Conservation (phyloP, 228 moss, liverwort and hornwort species). For the Sphagnum magellanicum region DNA sequence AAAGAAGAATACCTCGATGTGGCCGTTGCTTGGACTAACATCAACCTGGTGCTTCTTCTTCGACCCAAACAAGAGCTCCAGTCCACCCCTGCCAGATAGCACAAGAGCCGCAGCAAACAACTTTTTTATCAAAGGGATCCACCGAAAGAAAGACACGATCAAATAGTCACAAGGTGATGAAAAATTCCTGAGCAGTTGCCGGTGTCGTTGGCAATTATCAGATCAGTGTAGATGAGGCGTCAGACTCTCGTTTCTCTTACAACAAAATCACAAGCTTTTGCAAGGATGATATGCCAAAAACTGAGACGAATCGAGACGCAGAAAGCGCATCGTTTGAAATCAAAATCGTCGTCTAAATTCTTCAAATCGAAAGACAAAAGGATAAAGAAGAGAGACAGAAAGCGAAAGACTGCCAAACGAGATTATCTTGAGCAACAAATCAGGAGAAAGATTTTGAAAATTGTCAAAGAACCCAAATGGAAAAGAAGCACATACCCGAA, state of each 20-base stretch:
- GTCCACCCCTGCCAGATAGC: constrained; percentile 50
- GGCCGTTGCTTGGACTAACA: constrained; percentile 28
- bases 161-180: background rate
- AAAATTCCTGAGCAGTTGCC: background rate
- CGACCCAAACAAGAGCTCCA: constrained; percentile 76
- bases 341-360: background rate
- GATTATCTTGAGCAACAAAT: background rate
- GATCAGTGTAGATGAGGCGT: background rate
- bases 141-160: background rate
- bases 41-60: constrained; percentile 80
- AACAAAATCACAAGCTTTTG: background rate
- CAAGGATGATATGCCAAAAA: background rate
- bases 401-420: background rate
- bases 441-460: background rate
- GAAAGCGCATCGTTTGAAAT: background rate
- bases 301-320: background rate
- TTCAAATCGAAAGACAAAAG: background rate
- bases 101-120: background rate
- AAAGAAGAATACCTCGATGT: constrained; percentile 39
- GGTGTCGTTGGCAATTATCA: background rate
- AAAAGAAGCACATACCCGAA: constrained; percentile 38
- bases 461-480: background rate
- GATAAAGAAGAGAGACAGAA: background rate
- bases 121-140: background rate
- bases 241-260: background rate